Evolutionary conservation across 768 basidiomycete species (phyloP), one percentile per base, ranked within the genome.

Genomic region (Lepiota subincarnata): DNA sequence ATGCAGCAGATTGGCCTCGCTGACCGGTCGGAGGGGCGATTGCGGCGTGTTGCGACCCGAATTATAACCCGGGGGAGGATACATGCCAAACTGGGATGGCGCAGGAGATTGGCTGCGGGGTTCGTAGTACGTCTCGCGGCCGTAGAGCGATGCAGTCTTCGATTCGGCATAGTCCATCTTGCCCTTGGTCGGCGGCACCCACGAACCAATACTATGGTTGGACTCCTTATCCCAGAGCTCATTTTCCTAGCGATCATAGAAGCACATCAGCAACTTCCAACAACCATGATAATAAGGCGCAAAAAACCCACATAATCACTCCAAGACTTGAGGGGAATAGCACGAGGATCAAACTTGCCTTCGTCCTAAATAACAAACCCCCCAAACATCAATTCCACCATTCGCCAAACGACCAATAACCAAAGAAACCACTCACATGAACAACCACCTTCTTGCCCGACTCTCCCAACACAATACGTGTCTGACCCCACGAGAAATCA

Each of bases 141-240:
- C 92, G 59, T 94, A 94, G 24, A 92, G 65, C 0, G 90, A 93
- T 2, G 82, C 86, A 6, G 89, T 84, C 13, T 78, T 83, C 3
- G 88, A 89, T 63, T 91, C 86, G 2, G 85, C 76, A 50, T 90
- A 90, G 1, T 83, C 89, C 22, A 87, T 84, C 61, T 82, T 86
- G 58, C 79, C 83, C 63, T 87, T 87, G 37, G 73, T 71, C 0
- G 89, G 90, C 31, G 92, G 92, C 8, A 87, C 85, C 89, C 92
- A 96, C 0, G 91, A 94, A 6, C 92, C 92, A 47, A 94, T 91
- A 56, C 91, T 93, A 69, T 96, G 93, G 62, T 95, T 95, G 0
- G 91, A 94, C 59, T 96, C 94, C 68, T 94, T 93, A 65, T 97
- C 94, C 94, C 94, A 98, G 10, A 97, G 82, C 67, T 96, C 94